Conservation (phyloP, 2,329 filamentous ascomycete species). For the Hyphodiscus sp. region DNA sequence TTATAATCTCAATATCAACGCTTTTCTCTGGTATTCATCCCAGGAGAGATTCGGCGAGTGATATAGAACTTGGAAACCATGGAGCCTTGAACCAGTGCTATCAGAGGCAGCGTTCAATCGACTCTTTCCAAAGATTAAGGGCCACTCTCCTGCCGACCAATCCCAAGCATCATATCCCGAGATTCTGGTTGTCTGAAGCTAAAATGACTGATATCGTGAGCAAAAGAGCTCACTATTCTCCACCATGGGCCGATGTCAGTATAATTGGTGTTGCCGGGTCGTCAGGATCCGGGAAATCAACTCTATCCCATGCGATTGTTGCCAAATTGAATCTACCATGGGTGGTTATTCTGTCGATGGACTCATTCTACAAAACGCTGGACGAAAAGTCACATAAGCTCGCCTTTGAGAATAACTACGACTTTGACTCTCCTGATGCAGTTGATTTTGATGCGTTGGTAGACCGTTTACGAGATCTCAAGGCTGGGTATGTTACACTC, state of each 20-base stretch:
- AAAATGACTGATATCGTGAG: slow-evolving; percentile 17
- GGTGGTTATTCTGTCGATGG: slow-evolving; percentile 98
- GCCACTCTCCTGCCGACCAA: neutral
- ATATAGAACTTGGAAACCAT: too few relatives aligned
- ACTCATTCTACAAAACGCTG: slow-evolving; percentile 94
- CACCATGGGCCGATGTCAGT: slow-evolving; percentile 92
- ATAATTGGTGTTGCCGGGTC: slow-evolving; percentile 96
- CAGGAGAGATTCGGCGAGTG: too few relatives aligned
- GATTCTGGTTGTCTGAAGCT: neutral
- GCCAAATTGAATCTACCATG: slow-evolving; percentile 85
- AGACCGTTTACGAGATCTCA: slow-evolving; percentile 72
- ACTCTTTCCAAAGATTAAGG: too few relatives aligned
- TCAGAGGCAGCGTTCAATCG: too few relatives aligned
- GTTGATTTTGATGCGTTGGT: slow-evolving; percentile 92
- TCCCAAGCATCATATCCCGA: neutral
- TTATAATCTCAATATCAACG: too few relatives aligned
- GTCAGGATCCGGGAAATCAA: slow-evolving; percentile 93
- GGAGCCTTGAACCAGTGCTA: too few relatives aligned
- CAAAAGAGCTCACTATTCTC: slow-evolving; percentile 67
- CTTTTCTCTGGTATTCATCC: too few relatives aligned
- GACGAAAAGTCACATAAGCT: slow-evolving; percentile 69
- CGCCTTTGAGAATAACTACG: slow-evolving; percentile 87
- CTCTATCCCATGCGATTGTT: slow-evolving; percentile 85
- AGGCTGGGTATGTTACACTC: slow-evolving; percentile 64
- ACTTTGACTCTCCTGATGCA: slow-evolving; percentile 90